phyloP scores from a whole-genome alignment of 2,329 filamentous ascomycete species.

The Zalaria obscura region DNA sequence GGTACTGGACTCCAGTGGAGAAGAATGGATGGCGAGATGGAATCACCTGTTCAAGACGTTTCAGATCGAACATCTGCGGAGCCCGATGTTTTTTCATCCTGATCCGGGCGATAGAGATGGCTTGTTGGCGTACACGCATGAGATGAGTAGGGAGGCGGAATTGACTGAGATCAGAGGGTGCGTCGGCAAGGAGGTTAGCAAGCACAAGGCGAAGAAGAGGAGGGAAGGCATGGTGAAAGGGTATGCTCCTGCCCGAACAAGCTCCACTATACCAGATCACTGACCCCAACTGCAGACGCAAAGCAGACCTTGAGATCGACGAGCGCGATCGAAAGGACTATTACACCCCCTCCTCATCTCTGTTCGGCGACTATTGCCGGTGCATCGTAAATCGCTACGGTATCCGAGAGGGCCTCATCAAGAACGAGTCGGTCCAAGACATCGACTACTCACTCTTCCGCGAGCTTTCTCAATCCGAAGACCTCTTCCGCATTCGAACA shows the following conservation, averaged over 20 bases:
- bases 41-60: slow-evolving; percentile 53
- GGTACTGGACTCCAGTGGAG: slow-evolving; percentile 52
- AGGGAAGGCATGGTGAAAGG: slow-evolving; percentile 8
- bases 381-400: slow-evolving; percentile 25
- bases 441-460: slow-evolving; percentile 43
- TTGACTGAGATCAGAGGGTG: slow-evolving; percentile 58
- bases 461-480: slow-evolving; percentile 24
- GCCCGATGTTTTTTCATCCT: slow-evolving; percentile 72
- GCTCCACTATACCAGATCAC: neutral
- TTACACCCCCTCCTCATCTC: slow-evolving; percentile 23
- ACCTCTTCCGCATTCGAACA: slow-evolving; percentile 52
- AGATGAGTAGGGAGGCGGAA: slow-evolving; percentile 45
- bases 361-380: slow-evolving; percentile 29
- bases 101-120: slow-evolving; percentile 64
- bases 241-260: neutral
- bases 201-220: slow-evolving; percentile 59
- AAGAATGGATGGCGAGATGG: slow-evolving; percentile 58
- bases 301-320: slow-evolving; percentile 23
- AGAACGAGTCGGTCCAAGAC: slow-evolving; percentile 44
- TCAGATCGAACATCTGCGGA: slow-evolving; percentile 57
- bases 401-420: slow-evolving; percentile 39
- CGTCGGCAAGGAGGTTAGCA: slow-evolving; percentile 67
- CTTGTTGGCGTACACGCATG: slow-evolving; percentile 53
- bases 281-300: slow-evolving; percentile 3
- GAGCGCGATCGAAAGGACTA: slow-evolving; percentile 34